Percentiles rank a stretch among this genome's conserved stretches.
phyloP scores from a whole-genome alignment of 2,329 filamentous ascomycete species.

The Blumeria hordei region DNA sequence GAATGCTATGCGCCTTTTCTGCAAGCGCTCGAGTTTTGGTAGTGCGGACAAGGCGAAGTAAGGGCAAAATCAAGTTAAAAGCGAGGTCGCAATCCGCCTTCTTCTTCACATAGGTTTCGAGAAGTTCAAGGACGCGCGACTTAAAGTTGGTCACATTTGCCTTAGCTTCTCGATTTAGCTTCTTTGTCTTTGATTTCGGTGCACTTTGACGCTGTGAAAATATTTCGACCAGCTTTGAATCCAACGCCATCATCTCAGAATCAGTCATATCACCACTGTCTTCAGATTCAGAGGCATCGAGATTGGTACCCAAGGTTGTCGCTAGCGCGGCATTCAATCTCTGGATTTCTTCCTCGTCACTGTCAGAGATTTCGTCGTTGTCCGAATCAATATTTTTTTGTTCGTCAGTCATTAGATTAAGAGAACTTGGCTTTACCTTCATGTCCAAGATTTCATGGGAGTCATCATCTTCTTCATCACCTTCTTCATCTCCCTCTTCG shows the following conservation, averaged over 20 bases:
- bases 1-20: conserved; percentile 45
- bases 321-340: conserved; percentile 48
- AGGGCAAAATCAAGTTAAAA: conserved; percentile 46
- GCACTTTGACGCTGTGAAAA: conserved; percentile 54
- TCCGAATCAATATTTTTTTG: conserved; percentile 18
- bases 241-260: conserved; percentile 80
- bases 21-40: conserved; percentile 54
- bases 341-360: conserved; percentile 20
- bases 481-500: conserved; percentile 27
- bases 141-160: conserved; percentile 88
- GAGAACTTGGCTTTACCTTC: conserved; percentile 7
- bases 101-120: conserved; percentile 64
- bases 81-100: conserved; percentile 44
- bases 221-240: conserved; percentile 60
- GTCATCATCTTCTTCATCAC: conserved; percentile 17
- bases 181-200: conserved; percentile 52
- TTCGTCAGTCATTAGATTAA: conserved; percentile 7
- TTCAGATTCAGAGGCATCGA: conserved; percentile 31
- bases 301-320: conserved; percentile 50
- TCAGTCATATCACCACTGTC: conserved; percentile 74
- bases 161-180: conserved; percentile 68
- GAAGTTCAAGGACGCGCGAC: conserved; percentile 68
- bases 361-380: conserved; percentile 20
- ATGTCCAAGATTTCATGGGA: conserved; percentile 25
- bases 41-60: conserved; percentile 53